Evolutionary conservation across 345 rosid species (phyloP).

Genomic region (Pistacia integerrima): DNA sequence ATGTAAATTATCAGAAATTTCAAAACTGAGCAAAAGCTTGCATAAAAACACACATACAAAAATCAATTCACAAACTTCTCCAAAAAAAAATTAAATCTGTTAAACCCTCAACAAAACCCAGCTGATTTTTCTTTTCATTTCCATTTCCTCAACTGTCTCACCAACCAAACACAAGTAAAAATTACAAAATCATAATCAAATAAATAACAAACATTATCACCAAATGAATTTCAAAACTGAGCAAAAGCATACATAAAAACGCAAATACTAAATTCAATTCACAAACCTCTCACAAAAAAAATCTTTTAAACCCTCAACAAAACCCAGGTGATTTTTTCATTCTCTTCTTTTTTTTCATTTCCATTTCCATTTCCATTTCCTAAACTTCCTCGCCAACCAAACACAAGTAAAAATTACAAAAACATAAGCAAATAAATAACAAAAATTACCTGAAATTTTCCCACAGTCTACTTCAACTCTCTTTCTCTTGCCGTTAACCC

Average conservation of each 20-base stretch:
- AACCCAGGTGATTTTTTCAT: not conserved
- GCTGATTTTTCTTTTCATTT: not conserved
- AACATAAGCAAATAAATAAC: not conserved
- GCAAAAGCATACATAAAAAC: not conserved
- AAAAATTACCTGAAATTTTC: not conserved
- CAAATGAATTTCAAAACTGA: not conserved
- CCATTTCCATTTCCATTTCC: not conserved
- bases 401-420: not conserved
- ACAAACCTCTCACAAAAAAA: no score
- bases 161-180: not conserved
- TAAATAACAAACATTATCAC: not conserved
- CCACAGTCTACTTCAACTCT: no score
- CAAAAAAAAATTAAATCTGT: no score
- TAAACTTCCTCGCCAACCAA: not conserved
- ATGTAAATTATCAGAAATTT: no score
- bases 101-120: not conserved
- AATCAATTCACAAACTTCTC: no score
- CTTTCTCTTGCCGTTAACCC: not conserved
- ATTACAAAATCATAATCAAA: not conserved
- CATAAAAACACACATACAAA: not conserved
- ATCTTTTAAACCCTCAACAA: not conserved
- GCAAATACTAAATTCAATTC: no score
- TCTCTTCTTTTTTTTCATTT: no score
- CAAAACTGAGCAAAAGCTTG: not conserved
- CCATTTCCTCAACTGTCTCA: not conserved